These are phyloP conservation scores for Scenedesmus sp. DNA, from an alignment of 163 green algal genomes.

Conservation along the genomic window DNA sequence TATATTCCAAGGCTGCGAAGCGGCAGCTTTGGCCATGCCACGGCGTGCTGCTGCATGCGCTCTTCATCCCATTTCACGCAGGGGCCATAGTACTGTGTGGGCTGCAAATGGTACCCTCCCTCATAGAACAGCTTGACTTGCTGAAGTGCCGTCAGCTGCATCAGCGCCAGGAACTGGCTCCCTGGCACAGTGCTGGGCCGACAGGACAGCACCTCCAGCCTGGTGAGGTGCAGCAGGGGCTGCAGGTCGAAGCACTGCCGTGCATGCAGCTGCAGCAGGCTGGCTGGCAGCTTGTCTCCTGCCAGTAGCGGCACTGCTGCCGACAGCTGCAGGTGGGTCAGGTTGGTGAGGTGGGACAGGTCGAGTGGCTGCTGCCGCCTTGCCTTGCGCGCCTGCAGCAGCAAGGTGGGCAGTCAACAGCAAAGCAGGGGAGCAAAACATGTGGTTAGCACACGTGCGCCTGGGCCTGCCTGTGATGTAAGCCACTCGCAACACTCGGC, in stretches of 20 bases:
- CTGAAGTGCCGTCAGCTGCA: neutral
- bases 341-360: neutral
- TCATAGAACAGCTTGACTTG: neutral
- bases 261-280: neutral
- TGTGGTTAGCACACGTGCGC: too few relatives aligned
- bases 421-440: too few relatives aligned
- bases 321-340: neutral
- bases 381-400: neutral
- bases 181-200: neutral
- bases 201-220: neutral
- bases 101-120: neutral
- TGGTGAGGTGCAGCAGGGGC: neutral
- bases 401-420: too few relatives aligned
- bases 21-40: neutral
- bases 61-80: neutral
- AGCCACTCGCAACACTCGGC: too few relatives aligned
- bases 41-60: neutral
- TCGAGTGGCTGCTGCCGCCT: neutral
- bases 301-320: neutral
- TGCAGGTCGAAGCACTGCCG: neutral
- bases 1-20: neutral
- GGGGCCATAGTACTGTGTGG: too few relatives aligned
- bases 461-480: too few relatives aligned
- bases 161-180: neutral
- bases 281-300: neutral